These are phyloP conservation scores for Pedinophyceae sp. DNA, from an alignment of 139 green algal species.

Conservation along the genomic window DNA sequence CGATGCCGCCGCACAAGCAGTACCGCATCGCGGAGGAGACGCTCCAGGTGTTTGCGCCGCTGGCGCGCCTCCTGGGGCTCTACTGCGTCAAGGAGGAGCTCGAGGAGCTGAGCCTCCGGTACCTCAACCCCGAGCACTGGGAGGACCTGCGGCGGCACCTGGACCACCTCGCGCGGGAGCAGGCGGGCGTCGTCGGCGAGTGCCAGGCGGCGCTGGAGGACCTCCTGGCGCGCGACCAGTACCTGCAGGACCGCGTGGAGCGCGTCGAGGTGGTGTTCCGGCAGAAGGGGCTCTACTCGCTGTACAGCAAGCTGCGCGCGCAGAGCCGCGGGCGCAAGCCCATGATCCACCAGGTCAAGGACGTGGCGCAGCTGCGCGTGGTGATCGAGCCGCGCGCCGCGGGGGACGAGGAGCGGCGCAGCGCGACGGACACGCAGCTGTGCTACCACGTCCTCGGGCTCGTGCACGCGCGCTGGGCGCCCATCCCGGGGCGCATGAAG, in stretches of 20 bases:
- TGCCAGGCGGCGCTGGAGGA: constrained; percentile 17
- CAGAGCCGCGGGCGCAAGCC: constrained; percentile 5
- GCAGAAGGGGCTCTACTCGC: constrained; percentile 43
- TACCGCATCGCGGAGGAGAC: constrained; percentile 57
- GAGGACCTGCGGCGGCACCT: constrained; percentile 18
- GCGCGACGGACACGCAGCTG: constrained; percentile 20
- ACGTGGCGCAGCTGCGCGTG: constrained; percentile 53
- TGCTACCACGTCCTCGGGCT: constrained; percentile 49
- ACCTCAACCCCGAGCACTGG: constrained; percentile 22
- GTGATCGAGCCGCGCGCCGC: constrained; percentile 15
- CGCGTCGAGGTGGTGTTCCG: constrained; percentile 23
- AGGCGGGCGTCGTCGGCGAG: constrained; percentile 14
- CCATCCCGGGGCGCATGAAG: constrained; percentile 56
- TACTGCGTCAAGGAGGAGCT: constrained; percentile 78
- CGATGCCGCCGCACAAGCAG: constrained; percentile 68
- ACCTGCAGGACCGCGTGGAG: constrained; percentile 19
- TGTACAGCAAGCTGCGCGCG: constrained; percentile 4
- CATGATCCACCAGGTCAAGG: constrained; percentile 20
- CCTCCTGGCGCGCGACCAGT: constrained; percentile 31
- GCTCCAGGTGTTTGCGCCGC: constrained; percentile 62
- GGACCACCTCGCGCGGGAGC: constrained; percentile 16
- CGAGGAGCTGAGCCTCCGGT: constrained; percentile 65
- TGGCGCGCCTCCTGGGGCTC: constrained; percentile 68
- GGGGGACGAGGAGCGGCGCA: constrained; percentile 1
- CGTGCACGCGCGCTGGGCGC: constrained; percentile 62